Evolutionary conservation across 768 basidiomycete species (phyloP).

Genomic region (Boletus subparvulus): DNA sequence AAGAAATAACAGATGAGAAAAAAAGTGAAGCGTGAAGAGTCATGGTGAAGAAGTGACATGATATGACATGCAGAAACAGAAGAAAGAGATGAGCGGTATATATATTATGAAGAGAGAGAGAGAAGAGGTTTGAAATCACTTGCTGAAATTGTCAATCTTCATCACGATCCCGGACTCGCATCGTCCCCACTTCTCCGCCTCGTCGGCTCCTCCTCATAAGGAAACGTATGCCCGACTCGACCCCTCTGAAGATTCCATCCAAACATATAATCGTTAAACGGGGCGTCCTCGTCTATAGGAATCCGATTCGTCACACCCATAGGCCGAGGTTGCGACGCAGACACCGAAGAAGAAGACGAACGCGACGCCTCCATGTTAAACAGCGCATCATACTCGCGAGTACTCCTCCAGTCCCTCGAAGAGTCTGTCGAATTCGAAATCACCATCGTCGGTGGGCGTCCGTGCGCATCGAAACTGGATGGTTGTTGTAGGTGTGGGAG

Average conservation of each 20-base stretch:
- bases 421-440: slow-evolving; percentile 11
- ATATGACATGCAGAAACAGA: not conserved
- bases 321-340: slow-evolving; percentile 9
- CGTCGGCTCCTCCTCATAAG: slow-evolving; percentile 4
- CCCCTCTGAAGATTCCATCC: slow-evolving; percentile 8
- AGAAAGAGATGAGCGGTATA: not conserved
- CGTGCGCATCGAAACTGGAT: slow-evolving; percentile 5
- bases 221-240: not conserved
- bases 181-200: slow-evolving; percentile 6
- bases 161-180: slow-evolving; percentile 7
- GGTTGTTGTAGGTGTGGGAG: not conserved
- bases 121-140: not conserved
- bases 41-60: not conserved
- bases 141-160: not conserved
- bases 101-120: not conserved
- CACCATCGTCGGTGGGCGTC: not conserved
- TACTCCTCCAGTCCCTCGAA: slow-evolving; percentile 15
- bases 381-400: slow-evolving; percentile 9
- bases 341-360: slow-evolving; percentile 12
- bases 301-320: slow-evolving; percentile 18
- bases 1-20: not conserved
- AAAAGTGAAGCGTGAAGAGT: too few species aligned
- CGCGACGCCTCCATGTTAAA: slow-evolving; percentile 12
- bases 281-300: slow-evolving; percentile 19
- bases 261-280: slow-evolving; percentile 18